A percentile compares a stretch with the other conserved stretches of the same genome.
phyloP scores from a whole-genome alignment of 305 asterid species.

The Fraxinus xanthoxyloides region DNA sequence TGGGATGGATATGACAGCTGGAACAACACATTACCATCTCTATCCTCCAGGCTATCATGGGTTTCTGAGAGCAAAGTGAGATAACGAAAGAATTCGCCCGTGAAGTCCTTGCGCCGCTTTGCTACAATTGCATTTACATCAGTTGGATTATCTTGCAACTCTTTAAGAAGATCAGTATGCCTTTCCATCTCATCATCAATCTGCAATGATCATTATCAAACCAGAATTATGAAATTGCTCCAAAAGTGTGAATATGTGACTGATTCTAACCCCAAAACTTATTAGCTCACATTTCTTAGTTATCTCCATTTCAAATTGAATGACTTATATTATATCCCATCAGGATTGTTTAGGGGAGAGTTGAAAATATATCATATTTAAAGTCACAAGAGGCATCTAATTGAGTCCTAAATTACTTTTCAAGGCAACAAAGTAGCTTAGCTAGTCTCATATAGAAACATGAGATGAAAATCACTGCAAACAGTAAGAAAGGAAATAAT shows the following conservation, averaged over 20 bases:
- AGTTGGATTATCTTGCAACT: slow-evolving; percentile 69
- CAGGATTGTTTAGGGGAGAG: background rate
- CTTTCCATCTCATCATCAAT: slow-evolving; percentile 91
- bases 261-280: slow-evolving; percentile 17
- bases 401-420: background rate
- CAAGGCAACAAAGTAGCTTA: background rate
- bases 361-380: background rate
- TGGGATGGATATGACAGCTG: background rate
- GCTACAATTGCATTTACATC: slow-evolving; percentile 84
- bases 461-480: background rate
- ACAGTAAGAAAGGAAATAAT: background rate
- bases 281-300: background rate
- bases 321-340: background rate
- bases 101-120: slow-evolving; percentile 76
- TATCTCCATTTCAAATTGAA: background rate
- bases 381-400: background rate
- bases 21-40: slow-evolving; percentile 57
- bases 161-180: slow-evolving; percentile 65
- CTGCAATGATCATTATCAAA: slow-evolving; percentile 55
- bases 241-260: background rate
- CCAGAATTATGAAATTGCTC: background rate
- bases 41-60: slow-evolving; percentile 74
- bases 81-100: slow-evolving; percentile 77
- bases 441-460: background rate
- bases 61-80: slow-evolving; percentile 71